Base-by-base conservation (phyloP, 306 rosid species). In the Phaseolus lunatus region DNA sequence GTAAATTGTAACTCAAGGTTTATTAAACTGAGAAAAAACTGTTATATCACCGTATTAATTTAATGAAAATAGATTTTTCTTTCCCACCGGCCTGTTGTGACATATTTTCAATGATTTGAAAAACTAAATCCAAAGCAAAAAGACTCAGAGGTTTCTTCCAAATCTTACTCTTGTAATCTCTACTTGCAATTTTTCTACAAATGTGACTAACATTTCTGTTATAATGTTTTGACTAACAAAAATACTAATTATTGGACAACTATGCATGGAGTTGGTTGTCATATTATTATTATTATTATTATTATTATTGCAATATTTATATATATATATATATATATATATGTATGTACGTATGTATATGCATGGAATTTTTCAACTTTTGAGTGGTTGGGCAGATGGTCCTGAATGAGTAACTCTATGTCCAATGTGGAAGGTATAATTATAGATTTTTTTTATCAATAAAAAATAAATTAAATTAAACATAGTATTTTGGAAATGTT, bases 361-460 rank as follows among this genome's bases (percentile, higher is more conserved):
- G n/a, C n/a, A n/a, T 39, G 93, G 88, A 37, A 72, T 89, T 1
- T 75, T 89, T 61, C 91, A 89, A 54, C 12, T 87, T 7, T 50
- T 87, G 20, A 89, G 72, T 44, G 80, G 31, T 2, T 89, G 93
- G 93, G 88, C 89, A 2, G 93, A 89, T 16, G 93, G 93, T 29
- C 91, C 91, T 0, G 83, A 7, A 45, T 83, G 67, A 56, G 81
- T 80, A 48, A 89, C 89, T 5, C 93, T 87, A 50, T 89, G 91
- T 73, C 88, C 91, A 8, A 89, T 89, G 84, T 9, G 9, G 19
- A 1, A 85, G 3, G 3, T 89, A 78, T 16, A 77, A 85, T 3
- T 83, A 89, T 58, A 82, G 24, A 54, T 87, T n/a, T n/a, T n/a
- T n/a, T n/a, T n/a, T n/a, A n/a, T n/a, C n/a, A n/a, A n/a, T n/a